phyloP scores from a whole-genome alignment of 371 early-diverging fungal species.

The Apophysomyces variabilis region DNA sequence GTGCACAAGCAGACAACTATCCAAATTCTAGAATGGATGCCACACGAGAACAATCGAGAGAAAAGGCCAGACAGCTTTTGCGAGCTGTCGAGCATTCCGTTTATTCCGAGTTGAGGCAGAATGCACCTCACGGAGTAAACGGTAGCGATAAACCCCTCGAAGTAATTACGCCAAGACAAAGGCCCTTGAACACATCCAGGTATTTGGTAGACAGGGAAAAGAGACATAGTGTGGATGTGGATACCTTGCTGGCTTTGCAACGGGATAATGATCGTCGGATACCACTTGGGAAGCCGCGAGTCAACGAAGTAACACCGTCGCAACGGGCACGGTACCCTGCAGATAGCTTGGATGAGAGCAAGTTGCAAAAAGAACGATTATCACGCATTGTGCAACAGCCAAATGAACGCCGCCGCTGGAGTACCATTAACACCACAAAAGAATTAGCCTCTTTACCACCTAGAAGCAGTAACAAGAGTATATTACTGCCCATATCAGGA shows the following conservation, averaged over 20 bases:
- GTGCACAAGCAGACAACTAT: background rate
- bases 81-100: slow-evolving; percentile 19
- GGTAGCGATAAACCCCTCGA: background rate
- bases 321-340: background rate
- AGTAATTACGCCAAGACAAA: background rate
- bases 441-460: slow-evolving; percentile 1
- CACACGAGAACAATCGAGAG: slow-evolving; percentile 10
- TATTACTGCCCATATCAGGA: background rate
- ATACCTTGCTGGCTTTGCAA: slow-evolving; percentile 18
- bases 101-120: background rate
- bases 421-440: slow-evolving; percentile 6
- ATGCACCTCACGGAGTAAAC: background rate
- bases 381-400: background rate
- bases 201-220: slow-evolving; percentile 3
- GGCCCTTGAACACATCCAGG: background rate
- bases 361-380: background rate
- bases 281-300: slow-evolving; percentile 19
- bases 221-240: slow-evolving; percentile 20
- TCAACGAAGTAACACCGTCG: slow-evolving; percentile 8
- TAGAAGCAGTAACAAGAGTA: background rate
- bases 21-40: background rate
- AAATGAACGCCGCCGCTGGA: slow-evolving; percentile 10
- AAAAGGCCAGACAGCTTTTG: slow-evolving; percentile 19
- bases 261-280: slow-evolving; percentile 22
- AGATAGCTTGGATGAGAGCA: background rate